phyloP scores from a whole-genome alignment of 2,329 filamentous ascomycete genomes.

The Metarhizium sp. region DNA sequence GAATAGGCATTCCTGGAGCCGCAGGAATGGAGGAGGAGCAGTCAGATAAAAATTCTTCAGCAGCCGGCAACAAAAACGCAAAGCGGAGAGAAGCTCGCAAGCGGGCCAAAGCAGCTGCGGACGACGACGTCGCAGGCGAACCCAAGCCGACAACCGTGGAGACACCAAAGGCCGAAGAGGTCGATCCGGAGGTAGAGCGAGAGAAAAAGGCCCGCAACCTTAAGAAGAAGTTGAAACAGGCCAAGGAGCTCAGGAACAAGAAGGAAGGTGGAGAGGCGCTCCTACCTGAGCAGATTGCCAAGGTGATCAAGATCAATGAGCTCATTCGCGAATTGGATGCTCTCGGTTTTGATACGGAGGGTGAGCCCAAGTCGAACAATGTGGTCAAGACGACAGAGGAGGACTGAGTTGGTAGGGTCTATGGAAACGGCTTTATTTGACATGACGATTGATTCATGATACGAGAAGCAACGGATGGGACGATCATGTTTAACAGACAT shows the following conservation, averaged over 20 bases:
- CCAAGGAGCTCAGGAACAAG: slow-evolving; percentile 81
- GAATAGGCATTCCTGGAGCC: slow-evolving; percentile 64
- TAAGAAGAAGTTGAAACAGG: slow-evolving; percentile 91
- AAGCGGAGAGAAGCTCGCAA: slow-evolving; percentile 55
- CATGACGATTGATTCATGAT: not conserved
- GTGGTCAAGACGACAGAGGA: not conserved
- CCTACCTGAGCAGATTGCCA: slow-evolving; percentile 90
- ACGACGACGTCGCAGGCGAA: slow-evolving; percentile 54
- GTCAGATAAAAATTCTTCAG: slow-evolving; percentile 35
- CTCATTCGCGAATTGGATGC: slow-evolving; percentile 78
- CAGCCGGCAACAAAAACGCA: slow-evolving; percentile 72
- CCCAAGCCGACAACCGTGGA: slow-evolving; percentile 15
- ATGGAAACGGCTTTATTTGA: not conserved
- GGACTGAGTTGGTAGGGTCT: not conserved
- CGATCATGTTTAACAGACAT: not conserved
- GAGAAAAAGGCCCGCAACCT: slow-evolving; percentile 90
- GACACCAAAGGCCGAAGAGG: slow-evolving; percentile 27
- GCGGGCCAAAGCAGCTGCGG: slow-evolving; percentile 44
- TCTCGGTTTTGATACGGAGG: slow-evolving; percentile 75
- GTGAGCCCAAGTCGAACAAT: slow-evolving; percentile 40
- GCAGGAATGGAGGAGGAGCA: slow-evolving; percentile 44
- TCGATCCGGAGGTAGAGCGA: slow-evolving; percentile 65
- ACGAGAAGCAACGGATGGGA: not conserved
- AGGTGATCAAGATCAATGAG: slow-evolving; percentile 95
- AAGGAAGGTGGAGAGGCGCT: slow-evolving; percentile 78